A percentile compares a stretch with the other conserved stretches of the same genome.
phyloP scores from a whole-genome alignment of 768 basidiomycete species.

The Hydnomerulius pinastri region DNA sequence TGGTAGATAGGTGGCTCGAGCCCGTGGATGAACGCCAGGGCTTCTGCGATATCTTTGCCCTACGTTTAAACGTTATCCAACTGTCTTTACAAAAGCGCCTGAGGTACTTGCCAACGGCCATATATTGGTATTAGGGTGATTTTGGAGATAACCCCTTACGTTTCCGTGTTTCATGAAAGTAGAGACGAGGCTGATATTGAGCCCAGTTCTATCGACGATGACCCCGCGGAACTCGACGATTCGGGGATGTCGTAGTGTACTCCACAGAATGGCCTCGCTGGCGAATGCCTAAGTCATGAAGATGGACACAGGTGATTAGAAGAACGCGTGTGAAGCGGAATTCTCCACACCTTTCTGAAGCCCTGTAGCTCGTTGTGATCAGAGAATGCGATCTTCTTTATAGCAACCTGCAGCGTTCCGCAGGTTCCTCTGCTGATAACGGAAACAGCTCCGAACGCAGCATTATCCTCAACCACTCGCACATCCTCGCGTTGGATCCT shows the following conservation, averaged over 20 bases:
- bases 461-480: neutral
- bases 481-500: conserved; percentile 8
- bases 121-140: neutral
- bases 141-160: conserved; percentile 10
- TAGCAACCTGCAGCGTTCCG: conserved; percentile 17
- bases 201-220: conserved; percentile 2
- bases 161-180: conserved; percentile 23
- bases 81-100: neutral
- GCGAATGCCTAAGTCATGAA: conserved; percentile 23
- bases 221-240: conserved; percentile 29
- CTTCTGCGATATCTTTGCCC: conserved; percentile 21
- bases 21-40: conserved; percentile 24
- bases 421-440: conserved; percentile 18
- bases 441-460: conserved; percentile 22
- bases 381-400: conserved; percentile 24
- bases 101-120: conserved; percentile 6
- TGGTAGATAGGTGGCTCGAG: conserved; percentile 36
- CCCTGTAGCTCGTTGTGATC: neutral
- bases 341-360: neutral
- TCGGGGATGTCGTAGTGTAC: conserved; percentile 25
- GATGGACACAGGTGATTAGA: no score
- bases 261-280: conserved; percentile 31
- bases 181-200: conserved; percentile 24
- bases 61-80: neutral
- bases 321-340: no score